Percentiles rank a stretch among this genome's conserved stretches.
Evolutionary conservation across 208 protist genomes (phyloP).

Genomic region (Leishmania major): DNA sequence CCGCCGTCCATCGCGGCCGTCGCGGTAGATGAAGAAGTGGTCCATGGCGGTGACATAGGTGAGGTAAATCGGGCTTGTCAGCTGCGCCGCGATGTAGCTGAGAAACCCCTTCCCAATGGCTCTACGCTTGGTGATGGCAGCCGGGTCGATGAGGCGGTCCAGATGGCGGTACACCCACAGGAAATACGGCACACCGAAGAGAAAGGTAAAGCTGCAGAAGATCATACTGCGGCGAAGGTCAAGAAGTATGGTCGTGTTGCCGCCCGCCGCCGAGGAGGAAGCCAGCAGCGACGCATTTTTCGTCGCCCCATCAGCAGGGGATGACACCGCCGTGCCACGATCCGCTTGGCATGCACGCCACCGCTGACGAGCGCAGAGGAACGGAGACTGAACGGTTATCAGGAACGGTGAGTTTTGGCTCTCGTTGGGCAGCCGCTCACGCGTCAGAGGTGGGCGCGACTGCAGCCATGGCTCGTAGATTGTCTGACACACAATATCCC

Average conservation of each 20-base stretch:
- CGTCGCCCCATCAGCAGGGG: neutral
- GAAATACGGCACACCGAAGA: conserved; percentile 74
- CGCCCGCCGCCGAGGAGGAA: neutral
- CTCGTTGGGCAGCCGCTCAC: conserved; percentile 39
- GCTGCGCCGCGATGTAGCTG: conserved; percentile 61
- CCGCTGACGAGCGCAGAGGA: conserved; percentile 20
- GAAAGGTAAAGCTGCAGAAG: conserved; percentile 75
- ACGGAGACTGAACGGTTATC: conserved; percentile 45
- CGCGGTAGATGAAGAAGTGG: conserved; percentile 80
- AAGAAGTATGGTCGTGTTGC: conserved; percentile 43
- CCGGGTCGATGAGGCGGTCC: conserved; percentile 46
- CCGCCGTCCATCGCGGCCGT: conserved; percentile 64
- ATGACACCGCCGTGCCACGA: neutral
- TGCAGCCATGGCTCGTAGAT: conserved; percentile 59
- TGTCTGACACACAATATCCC: conserved; percentile 72
- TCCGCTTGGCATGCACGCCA: conserved; percentile 8
- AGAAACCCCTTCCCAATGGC: conserved; percentile 74
- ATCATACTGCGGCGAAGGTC: conserved; percentile 80
- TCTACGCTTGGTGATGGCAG: conserved; percentile 46
- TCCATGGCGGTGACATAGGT: conserved; percentile 71
- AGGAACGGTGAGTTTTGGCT: conserved; percentile 46
- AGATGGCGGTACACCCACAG: conserved; percentile 59
- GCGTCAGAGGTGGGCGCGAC: conserved; percentile 34
- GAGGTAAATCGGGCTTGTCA: conserved; percentile 68
- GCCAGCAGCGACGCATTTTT: neutral